Percentiles rank a stretch among this genome's conserved stretches.
Evolutionary conservation across 2,329 filamentous ascomycete genomes (phyloP).

Genomic region (Aspergillus clavatus): DNA sequence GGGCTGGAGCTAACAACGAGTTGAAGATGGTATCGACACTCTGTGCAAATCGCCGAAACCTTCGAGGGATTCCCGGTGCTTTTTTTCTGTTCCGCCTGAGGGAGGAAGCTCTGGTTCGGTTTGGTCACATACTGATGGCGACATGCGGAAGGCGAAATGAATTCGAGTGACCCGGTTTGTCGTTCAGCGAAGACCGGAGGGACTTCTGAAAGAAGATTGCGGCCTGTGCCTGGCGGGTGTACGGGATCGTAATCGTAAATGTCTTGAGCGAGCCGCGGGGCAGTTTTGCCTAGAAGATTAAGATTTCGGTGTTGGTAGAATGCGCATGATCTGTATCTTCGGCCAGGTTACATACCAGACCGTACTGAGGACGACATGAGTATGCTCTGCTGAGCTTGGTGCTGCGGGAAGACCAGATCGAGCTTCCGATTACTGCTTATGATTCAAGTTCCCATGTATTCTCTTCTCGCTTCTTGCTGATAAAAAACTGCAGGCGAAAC

Average conservation of each 20-base stretch:
- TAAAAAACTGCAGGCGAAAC: too few relatives aligned
- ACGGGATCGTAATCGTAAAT: constrained; percentile 41
- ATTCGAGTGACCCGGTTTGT: constrained; percentile 32
- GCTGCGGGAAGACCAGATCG: constrained; percentile 8
- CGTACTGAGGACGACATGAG: constrained; percentile 30
- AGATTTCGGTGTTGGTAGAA: neutral
- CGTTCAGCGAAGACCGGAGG: constrained; percentile 48
- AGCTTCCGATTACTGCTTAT: neutral
- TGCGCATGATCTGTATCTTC: constrained; percentile 1
- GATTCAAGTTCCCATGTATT: constrained; percentile 11
- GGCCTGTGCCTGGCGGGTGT: constrained; percentile 41
- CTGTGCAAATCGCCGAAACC: constrained; percentile 57
- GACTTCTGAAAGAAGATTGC: constrained; percentile 55
- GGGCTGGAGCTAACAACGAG: constrained; percentile 51
- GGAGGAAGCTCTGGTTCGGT: constrained; percentile 48
- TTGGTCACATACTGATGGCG: constrained; percentile 58
- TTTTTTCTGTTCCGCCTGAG: constrained; percentile 37
- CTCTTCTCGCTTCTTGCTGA: neutral
- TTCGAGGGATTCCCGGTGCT: constrained; percentile 48
- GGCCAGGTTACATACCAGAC: constrained; percentile 26
- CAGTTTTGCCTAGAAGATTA: constrained; percentile 44
- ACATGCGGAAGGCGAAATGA: constrained; percentile 46
- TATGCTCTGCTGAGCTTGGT: constrained; percentile 15
- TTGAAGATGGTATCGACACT: constrained; percentile 60
- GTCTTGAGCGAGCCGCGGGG: constrained; percentile 46